Percentiles rank a stretch among this genome's conserved stretches.
phyloP scores from a whole-genome alignment of 345 rosid genomes.

The Litchi chinensis region DNA sequence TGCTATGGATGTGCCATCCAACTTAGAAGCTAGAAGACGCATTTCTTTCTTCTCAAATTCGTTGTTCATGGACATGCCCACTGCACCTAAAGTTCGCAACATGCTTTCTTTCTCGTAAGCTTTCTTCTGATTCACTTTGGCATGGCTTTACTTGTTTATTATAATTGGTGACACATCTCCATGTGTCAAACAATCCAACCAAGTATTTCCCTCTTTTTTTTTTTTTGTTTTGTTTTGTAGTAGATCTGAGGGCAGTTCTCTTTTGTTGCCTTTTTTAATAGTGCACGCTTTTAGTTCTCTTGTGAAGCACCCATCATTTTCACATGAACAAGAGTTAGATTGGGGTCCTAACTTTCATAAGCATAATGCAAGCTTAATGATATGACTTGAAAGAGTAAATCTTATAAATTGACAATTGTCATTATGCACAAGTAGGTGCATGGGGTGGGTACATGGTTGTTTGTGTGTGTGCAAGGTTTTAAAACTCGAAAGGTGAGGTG shows the following conservation, averaged over 20 bases:
- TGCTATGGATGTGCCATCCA: conserved; percentile 99
- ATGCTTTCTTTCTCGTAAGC: conserved; percentile 99
- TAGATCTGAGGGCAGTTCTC: not conserved
- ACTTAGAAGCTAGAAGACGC: conserved; percentile 96
- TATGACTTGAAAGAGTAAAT: not conserved
- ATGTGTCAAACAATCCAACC: not conserved
- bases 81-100: conserved; percentile 97
- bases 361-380: not conserved
- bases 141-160: not conserved
- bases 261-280: not conserved
- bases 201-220: not conserved
- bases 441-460: not conserved
- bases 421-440: conserved; percentile 2
- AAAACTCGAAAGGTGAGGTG: too few relatives aligned
- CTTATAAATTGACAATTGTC: not conserved
- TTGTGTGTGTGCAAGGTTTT: too few relatives aligned
- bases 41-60: conserved; percentile 99
- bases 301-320: not conserved
- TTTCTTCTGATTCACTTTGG: conserved; percentile 18
- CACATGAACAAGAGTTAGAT: not conserved
- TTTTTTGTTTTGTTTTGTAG: not conserved
- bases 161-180: not conserved
- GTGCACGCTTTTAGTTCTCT: not conserved
- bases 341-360: not conserved
- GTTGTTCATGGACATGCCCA: conserved; percentile 97